These are phyloP conservation scores for Gossypium davidsonii DNA, from an alignment of 441 rosid species.

Conservation along the genomic window DNA sequence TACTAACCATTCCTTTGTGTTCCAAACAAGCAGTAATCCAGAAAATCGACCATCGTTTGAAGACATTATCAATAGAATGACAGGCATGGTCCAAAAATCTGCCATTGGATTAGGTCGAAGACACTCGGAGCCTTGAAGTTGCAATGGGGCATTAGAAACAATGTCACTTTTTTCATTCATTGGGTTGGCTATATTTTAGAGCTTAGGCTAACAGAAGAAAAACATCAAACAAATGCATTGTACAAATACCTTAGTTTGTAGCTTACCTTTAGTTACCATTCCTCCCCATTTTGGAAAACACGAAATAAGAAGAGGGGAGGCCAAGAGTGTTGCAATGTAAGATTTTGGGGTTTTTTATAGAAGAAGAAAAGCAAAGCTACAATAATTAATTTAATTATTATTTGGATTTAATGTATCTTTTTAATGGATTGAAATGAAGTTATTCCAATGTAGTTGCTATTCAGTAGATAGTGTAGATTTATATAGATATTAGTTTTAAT, in stretches of 20 bases:
- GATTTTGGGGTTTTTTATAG: neutral
- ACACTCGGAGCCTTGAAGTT: slow-evolving; percentile 4
- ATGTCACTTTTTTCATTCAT: neutral
- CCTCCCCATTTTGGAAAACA: neutral
- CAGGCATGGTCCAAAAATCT: slow-evolving; percentile 30
- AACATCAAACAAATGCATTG: neutral
- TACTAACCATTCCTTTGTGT: neutral
- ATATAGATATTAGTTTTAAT: no score
- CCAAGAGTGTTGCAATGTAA: neutral
- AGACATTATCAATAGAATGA: slow-evolving; percentile 54
- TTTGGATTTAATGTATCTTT: neutral
- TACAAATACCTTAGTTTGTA: neutral
- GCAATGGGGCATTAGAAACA: neutral
- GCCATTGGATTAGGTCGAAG: slow-evolving; percentile 12
- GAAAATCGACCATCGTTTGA: slow-evolving; percentile 67
- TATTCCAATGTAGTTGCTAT: neutral
- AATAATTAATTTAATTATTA: neutral
- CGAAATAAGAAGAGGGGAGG: neutral
- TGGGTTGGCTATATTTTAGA: neutral
- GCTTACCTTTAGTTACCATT: neutral
- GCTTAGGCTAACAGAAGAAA: neutral
- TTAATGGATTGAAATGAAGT: neutral
- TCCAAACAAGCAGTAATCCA: slow-evolving; percentile 45
- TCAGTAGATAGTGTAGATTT: no score
- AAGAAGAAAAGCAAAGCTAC: neutral